Evolutionary conservation across 208 protist species (phyloP).

Genomic region (Leishmania lainsoni): DNA sequence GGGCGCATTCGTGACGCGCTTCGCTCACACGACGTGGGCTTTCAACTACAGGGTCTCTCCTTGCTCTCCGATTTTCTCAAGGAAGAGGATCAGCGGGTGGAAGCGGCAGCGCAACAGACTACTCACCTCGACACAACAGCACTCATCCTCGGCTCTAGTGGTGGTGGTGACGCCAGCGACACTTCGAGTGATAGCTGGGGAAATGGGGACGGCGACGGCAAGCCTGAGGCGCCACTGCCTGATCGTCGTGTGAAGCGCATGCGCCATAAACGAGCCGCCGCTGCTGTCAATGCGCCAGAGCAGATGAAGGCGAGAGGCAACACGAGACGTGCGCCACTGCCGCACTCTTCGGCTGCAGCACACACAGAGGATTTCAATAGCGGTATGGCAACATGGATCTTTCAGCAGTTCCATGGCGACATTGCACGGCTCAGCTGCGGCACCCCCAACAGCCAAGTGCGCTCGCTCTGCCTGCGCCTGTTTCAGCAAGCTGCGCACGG

Average conservation of each 20-base stretch:
- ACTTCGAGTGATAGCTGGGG: conserved; percentile 3
- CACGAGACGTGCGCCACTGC: neutral
- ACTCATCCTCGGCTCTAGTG: conserved; percentile 20
- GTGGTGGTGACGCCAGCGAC: neutral
- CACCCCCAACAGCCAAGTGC: conserved; percentile 36
- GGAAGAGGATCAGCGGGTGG: conserved; percentile 80
- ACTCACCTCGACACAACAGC: conserved; percentile 23
- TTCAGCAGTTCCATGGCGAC: conserved; percentile 68
- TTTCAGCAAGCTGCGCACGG: conserved; percentile 59
- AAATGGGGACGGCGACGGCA: conserved; percentile 7
- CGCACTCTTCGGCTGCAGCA: neutral
- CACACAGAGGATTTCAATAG: conserved; percentile 56
- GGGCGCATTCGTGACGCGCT: conserved; percentile 51
- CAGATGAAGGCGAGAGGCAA: neutral
- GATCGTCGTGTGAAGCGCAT: neutral
- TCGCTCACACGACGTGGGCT: conserved; percentile 28
- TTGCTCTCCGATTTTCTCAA: conserved; percentile 84
- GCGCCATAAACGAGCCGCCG: neutral
- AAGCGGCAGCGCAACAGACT: conserved; percentile 45
- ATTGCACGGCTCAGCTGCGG: conserved; percentile 51
- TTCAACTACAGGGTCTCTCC: conserved; percentile 70
- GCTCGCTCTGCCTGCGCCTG: conserved; percentile 59
- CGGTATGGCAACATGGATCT: conserved; percentile 87
- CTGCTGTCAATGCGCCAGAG: neutral
- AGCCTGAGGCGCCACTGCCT: neutral